These are phyloP conservation scores for Tetradesmus lagerheimii DNA, from an alignment of 139 green algal species.

Conservation along the genomic window DNA sequence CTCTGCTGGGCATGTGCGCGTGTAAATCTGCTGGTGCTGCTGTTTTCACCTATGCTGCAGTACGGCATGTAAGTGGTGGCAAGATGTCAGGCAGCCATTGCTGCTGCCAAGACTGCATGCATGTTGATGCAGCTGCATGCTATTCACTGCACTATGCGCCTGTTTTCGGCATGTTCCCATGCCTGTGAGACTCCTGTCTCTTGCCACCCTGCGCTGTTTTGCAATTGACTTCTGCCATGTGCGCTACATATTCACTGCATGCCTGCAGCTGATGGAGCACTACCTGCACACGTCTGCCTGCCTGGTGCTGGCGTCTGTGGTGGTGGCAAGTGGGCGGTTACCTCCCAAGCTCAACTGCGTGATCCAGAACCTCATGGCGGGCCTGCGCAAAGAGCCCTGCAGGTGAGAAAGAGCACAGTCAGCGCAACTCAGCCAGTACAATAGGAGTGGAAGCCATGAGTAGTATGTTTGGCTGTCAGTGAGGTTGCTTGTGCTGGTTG, in stretches of 20 bases:
- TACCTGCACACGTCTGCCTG: conserved; percentile 63
- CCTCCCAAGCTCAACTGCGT: conserved; percentile 93
- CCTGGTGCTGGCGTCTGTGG: conserved; percentile 72
- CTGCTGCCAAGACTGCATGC: neutral
- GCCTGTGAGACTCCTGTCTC: no score
- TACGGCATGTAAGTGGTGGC: no score
- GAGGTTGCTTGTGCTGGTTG: no score
- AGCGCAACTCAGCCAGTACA: no score
- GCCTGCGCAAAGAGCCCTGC: conserved; percentile 79
- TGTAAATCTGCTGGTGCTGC: no score
- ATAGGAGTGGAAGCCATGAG: no score
- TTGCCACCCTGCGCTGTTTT: neutral
- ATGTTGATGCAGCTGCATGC: neutral
- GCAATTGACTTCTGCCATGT: neutral
- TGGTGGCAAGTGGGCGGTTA: conserved; percentile 68
- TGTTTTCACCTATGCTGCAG: no score
- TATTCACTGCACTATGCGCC: neutral
- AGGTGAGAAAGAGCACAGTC: neutral
- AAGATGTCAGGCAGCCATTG: no score
- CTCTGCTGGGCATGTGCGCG: neutral
- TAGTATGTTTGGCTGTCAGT: no score
- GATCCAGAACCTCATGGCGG: conserved; percentile 94
- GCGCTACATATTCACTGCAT: neutral
- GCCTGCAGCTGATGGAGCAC: conserved; percentile 59
- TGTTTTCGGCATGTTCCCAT: no score